phyloP scores from a whole-genome alignment of 1,139 yeast genomes.

The Pichia sp. region DNA sequence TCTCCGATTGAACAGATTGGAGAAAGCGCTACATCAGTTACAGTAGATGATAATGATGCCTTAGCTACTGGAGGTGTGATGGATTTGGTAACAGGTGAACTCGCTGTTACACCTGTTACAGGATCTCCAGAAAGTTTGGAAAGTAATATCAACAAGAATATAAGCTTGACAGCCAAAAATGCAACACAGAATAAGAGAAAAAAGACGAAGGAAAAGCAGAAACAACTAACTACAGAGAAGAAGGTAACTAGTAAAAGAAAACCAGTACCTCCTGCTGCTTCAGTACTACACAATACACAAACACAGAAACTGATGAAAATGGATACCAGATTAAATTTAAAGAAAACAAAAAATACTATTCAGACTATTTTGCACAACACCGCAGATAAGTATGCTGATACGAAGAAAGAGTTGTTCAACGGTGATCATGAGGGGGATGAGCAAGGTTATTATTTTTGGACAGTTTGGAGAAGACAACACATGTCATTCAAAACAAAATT shows the following conservation, averaged over 20 bases:
- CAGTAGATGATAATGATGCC: background rate
- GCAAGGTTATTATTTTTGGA: slow-evolving; percentile 38
- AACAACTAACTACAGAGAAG: background rate
- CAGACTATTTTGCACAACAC: slow-evolving; percentile 24
- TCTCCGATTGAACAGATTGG: slow-evolving; percentile 32
- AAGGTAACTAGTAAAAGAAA: background rate
- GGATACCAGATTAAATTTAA: slow-evolving; percentile 13
- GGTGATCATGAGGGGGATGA: background rate
- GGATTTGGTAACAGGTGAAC: background rate
- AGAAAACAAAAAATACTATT: slow-evolving; percentile 19
- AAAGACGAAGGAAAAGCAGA: background rate
- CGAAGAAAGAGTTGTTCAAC: slow-evolving; percentile 15
- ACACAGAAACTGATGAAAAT: background rate
- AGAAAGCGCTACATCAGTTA: background rate
- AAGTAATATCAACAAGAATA: background rate
- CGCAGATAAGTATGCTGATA: slow-evolving; percentile 17
- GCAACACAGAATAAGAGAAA: background rate
- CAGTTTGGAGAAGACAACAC: slow-evolving; percentile 82
- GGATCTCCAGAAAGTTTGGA: background rate
- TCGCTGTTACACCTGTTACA: background rate
- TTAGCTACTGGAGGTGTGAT: background rate
- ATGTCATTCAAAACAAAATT: slow-evolving; percentile 76
- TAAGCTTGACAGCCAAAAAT: background rate
- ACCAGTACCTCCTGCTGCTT: background rate
- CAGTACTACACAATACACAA: background rate